A percentile compares a stretch with the other conserved stretches of the same genome.
Conservation (phyloP, 768 basidiomycete genomes). For the Pleurotus ostreatus region DNA sequence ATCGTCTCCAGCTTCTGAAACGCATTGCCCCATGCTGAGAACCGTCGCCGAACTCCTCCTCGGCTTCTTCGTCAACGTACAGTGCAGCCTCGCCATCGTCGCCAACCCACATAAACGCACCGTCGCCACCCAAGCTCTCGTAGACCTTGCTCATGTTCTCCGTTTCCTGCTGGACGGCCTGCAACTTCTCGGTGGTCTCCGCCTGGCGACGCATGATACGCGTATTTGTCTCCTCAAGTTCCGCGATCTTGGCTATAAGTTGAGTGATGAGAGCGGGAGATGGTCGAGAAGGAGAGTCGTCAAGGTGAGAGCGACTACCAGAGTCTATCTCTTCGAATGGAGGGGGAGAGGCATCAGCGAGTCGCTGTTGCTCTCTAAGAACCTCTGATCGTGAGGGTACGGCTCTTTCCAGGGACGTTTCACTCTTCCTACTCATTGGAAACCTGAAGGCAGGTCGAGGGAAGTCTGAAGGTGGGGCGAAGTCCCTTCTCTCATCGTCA, state of each 20-base stretch:
- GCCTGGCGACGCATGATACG: slow-evolving; percentile 64
- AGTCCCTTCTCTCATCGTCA: slow-evolving; percentile 41
- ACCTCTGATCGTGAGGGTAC: slow-evolving; percentile 1
- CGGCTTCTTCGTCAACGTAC: slow-evolving; percentile 16
- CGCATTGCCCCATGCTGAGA: slow-evolving; percentile 33
- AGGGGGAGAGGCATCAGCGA: not conserved
- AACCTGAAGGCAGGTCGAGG: not conserved
- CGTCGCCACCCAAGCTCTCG: slow-evolving; percentile 56
- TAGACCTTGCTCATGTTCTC: slow-evolving; percentile 68
- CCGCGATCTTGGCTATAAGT: slow-evolving; percentile 68
- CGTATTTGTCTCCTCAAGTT: slow-evolving; percentile 70
- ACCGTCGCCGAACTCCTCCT: slow-evolving; percentile 22
- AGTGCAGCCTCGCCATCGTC: slow-evolving; percentile 42
- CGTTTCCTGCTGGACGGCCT: slow-evolving; percentile 69
- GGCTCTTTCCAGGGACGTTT: not conserved
- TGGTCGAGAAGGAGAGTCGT: slow-evolving; percentile 31
- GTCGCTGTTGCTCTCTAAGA: not conserved
- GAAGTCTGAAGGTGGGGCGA: slow-evolving; percentile 43
- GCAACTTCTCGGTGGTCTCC: slow-evolving; percentile 56
- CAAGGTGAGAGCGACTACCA: not conserved
- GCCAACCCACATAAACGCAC: slow-evolving; percentile 22
- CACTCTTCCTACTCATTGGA: not conserved
- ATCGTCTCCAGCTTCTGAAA: slow-evolving; percentile 43
- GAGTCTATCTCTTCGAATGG: not conserved
- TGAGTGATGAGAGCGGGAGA: slow-evolving; percentile 65